These are phyloP conservation scores for Aspergillus sp. DNA, from an alignment of 2,329 filamentous ascomycete genomes.

Conservation along the genomic window DNA sequence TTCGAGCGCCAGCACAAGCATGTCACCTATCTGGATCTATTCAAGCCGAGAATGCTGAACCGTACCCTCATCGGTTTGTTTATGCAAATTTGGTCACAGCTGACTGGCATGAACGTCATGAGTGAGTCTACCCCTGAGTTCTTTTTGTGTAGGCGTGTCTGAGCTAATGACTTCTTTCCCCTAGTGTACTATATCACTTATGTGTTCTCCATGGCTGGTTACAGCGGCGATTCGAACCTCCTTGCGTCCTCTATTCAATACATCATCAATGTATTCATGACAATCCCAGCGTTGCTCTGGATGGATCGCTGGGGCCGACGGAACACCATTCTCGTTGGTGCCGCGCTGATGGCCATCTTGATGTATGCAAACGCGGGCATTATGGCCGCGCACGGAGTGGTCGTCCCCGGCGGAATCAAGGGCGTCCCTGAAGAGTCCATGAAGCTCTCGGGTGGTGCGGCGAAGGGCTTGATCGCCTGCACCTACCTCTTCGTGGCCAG, in stretches of 20 bases:
- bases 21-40: conserved; percentile 69
- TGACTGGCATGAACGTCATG: conserved; percentile 77
- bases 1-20: conserved; percentile 70
- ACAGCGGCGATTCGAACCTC: conserved; percentile 59
- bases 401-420: conserved; percentile 42
- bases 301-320: conserved; percentile 76
- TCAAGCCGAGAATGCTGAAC: conserved; percentile 72
- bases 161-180: not conserved
- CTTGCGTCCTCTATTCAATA: conserved; percentile 70
- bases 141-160: not conserved
- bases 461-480: conserved; percentile 66
- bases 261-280: conserved; percentile 79
- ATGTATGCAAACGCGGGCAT: conserved; percentile 46
- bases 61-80: conserved; percentile 70
- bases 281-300: conserved; percentile 70
- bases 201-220: conserved; percentile 70
- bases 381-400: conserved; percentile 35
- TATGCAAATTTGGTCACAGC: conserved; percentile 72
- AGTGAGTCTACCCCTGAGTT: conserved; percentile 25
- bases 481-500: conserved; percentile 63
- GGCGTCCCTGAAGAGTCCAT: conserved; percentile 37
- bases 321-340: conserved; percentile 63
- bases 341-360: conserved; percentile 58
- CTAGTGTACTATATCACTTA: conserved; percentile 66
- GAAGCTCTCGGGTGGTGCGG: conserved; percentile 44